Evolutionary conservation across 768 basidiomycete genomes (phyloP), one percentile per base, ranked within the genome.

Genomic region (Termitomyces sp.): DNA sequence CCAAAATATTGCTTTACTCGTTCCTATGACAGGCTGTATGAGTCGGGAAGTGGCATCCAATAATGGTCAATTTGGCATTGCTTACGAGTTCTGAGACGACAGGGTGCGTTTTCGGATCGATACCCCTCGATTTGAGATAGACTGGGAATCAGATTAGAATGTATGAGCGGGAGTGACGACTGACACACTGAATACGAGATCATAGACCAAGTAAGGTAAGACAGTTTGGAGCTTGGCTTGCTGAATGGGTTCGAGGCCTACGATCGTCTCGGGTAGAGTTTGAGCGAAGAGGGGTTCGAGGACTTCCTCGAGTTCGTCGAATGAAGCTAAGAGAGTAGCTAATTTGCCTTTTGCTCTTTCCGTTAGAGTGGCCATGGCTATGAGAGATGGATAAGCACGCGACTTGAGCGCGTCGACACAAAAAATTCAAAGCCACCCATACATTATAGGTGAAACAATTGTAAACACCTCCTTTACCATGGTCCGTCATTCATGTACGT

Each of bases 151-250:
- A 55, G 12, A 56, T 54, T 53, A 55, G 57, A 49, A 54, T 40
- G 32, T 27, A 50, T 52, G 32, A 14, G 27, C 34, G 28, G 28
- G 56, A 12, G 59, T 30, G 16, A 30, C 28, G 14, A 17, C 45
- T 37, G 5, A 74, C 85, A 61, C 60, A 92, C 92, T 85, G 72
- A 91, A 92, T n/a, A 92, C 73, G 10, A 94, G 78, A 68, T 93
- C 91, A 65, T 94, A 91, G 3, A 88, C 78, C 30, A 91, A 76
- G 70, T 94, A 94, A n/a, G 90, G 89, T 42, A 94, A 66, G 35
- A 83, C 74, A 5, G 85, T 85, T 60, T 94, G 88, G 3, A 93
- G 70, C 68, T 92, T 91, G 25, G 91, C 91, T 64, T 91, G 88
- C 57, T 91, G 86, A 21, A 94, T 74, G 7, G 83, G 81, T 58